These are phyloP conservation scores for Fusarium sp. DNA, from an alignment of 2,329 filamentous ascomycete genomes.

Conservation along the genomic window DNA sequence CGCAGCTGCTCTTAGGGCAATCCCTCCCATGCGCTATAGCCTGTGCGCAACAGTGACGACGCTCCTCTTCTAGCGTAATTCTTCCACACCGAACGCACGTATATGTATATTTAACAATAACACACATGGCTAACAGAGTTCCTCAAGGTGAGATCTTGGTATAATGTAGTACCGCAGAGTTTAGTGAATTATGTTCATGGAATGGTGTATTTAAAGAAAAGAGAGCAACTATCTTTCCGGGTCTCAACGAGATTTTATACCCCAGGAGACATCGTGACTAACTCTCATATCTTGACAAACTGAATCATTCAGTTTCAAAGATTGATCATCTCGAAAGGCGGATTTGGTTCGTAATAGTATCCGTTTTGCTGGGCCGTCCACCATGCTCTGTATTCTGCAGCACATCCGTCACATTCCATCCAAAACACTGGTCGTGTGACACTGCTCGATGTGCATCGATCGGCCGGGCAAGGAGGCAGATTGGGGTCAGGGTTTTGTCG, in stretches of 20 bases:
- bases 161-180: neutral
- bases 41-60: neutral
- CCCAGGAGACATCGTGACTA: neutral
- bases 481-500: neutral
- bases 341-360: neutral
- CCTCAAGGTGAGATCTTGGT: neutral
- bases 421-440: neutral
- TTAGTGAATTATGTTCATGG: too few species aligned
- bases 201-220: neutral
- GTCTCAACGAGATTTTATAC: neutral
- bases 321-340: neutral
- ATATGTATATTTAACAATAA: neutral
- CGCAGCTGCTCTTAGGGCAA: neutral
- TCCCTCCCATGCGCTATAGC: neutral
- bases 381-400: neutral
- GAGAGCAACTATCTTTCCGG: neutral
- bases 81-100: neutral
- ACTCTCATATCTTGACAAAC: neutral
- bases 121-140: neutral
- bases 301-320: neutral
- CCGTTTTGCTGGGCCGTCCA: neutral
- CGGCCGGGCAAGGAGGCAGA: neutral
- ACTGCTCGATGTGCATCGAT: neutral
- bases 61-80: neutral
- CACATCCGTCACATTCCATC: neutral